Base-by-base conservation (phyloP, 78 protist species). In the Bigelowiella natans region DNA sequence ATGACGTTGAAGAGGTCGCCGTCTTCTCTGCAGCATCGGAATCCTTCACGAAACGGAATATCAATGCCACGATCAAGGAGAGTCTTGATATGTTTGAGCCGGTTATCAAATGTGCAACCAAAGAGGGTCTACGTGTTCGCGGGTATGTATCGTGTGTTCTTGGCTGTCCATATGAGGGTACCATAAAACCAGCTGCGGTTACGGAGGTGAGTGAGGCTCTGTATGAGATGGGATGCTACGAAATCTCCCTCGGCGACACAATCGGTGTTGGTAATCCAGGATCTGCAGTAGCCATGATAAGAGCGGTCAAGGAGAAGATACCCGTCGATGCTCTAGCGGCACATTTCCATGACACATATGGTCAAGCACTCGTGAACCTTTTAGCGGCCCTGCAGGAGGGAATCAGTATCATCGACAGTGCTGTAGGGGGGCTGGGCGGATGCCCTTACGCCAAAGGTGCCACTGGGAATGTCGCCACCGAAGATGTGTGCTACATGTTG, bases 271-370 rank as follows among this genome's bases (percentile, higher is more conserved):
- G 98, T 36, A 97, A 97, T 0, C 96, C 97, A 96, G 86, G 86
- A 30, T 28, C 86, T 26, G 31, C 86, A 3, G 31, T 84, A 3
- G 86, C 29, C 29, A 84, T 84, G 86, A 28, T 84, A 3, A 18
- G 31, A 2, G 86, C 86, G 3, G 86, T 84, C 7, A 84, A 31
- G 7, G 86, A 30, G 86, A 28, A 28, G 31, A 30, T 84, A 3
- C 86, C 86, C 3, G 36, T 85, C 38, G 11, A 11, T 34, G 51
- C 84, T 0, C 34, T 97, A 18, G 98, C 98, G 0, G 97, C 95
- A 36, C 98, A 97, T 90, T 95, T 95, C 89, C 98, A 97, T 88
- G 96, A 97, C 84, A 97, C 98, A 28, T 97, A 96, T 86, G 98
- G 98, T 29, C 97, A 95, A 88, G 98, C 97, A 1, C 92, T 97